Percentiles rank a stretch among this genome's conserved stretches.
phyloP scores from a whole-genome alignment of 1,139 yeast species.

The Hanseniaspora gamundiae region DNA sequence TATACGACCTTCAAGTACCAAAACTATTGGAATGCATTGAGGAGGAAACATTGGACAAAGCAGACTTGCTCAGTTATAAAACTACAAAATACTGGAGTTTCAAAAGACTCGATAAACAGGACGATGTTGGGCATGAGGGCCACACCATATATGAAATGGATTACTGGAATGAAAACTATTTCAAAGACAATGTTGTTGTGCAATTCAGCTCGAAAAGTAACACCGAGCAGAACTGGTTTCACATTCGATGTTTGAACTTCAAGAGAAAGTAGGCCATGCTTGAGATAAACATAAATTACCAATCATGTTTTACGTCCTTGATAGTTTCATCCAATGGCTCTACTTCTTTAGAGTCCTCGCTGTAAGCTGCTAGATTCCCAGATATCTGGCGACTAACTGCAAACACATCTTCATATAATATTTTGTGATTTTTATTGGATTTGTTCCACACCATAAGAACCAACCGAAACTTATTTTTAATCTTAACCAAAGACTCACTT shows the following conservation, averaged over 20 bases:
- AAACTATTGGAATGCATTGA: neutral
- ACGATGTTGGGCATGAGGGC: neutral
- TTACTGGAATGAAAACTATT: neutral
- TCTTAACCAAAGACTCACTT: conserved; percentile 33
- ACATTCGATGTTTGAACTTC: neutral
- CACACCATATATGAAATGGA: conserved; percentile 1
- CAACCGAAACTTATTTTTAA: conserved; percentile 43
- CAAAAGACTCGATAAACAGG: neutral
- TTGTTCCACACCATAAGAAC: conserved; percentile 24
- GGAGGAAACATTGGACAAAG: conserved; percentile 1
- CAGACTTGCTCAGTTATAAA: neutral
- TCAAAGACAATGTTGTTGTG: neutral
- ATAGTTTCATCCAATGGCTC: conserved; percentile 9
- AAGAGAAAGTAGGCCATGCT: neutral
- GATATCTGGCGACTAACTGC: conserved; percentile 15
- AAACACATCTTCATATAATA: conserved; percentile 3
- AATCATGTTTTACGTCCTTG: conserved; percentile 19
- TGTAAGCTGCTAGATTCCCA: conserved; percentile 21
- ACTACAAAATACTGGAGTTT: neutral
- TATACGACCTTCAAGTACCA: neutral
- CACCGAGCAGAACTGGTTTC: neutral
- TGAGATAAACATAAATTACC: conserved; percentile 12
- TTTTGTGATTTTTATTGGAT: conserved; percentile 9
- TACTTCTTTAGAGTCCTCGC: conserved; percentile 15
- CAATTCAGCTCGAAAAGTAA: neutral